phyloP scores from a whole-genome alignment of 345 rosid species.

The Arabidopsis thaliana region TAIR10.1 NC_003075.7:18379501-18380000 shows the following conservation, averaged over 20 bases:
- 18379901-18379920: slow-evolving; percentile 70
- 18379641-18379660: slow-evolving; percentile 50
- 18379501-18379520: slow-evolving; percentile 63
- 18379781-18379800: slow-evolving; percentile 64
- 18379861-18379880: slow-evolving; percentile 66
- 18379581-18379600: slow-evolving; percentile 55
- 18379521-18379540: slow-evolving; percentile 57
- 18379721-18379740: slow-evolving; percentile 94
- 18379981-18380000: slow-evolving; percentile 14
- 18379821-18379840: background rate
- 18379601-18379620: slow-evolving; percentile 7
- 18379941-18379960: slow-evolving; percentile 62
- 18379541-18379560: slow-evolving; percentile 98
- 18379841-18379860: slow-evolving; percentile 15
- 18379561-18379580: slow-evolving; percentile 69
- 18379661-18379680: slow-evolving; percentile 77
- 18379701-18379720: slow-evolving; percentile 83
- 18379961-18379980: slow-evolving; percentile 14
- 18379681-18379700: slow-evolving; percentile 97
- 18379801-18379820: background rate
- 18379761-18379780: slow-evolving; percentile 65
- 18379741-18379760: slow-evolving; percentile 86
- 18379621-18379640: slow-evolving; percentile 10
- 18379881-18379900: slow-evolving; percentile 69
- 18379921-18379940: slow-evolving; percentile 75